These are phyloP conservation scores for Candida succiphila DNA, from an alignment of 805 yeast genomes.

Conservation along the genomic window DNA sequence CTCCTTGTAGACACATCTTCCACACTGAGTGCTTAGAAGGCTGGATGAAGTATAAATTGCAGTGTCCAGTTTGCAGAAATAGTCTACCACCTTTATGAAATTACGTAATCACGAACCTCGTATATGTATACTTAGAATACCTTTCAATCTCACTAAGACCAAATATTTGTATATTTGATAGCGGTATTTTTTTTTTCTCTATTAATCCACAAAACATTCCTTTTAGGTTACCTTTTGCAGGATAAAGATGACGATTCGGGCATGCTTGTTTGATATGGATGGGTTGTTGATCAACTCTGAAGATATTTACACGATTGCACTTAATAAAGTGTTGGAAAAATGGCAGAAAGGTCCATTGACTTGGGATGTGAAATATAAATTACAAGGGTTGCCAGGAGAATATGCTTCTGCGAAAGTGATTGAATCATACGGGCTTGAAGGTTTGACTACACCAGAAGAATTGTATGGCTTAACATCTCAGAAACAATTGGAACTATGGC, in stretches of 20 bases:
- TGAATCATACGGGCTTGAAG: constrained; percentile 57
- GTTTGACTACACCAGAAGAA: constrained; percentile 48
- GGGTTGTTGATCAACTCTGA: constrained; percentile 91
- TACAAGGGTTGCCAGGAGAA: constrained; percentile 89
- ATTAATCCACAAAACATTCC: too few species aligned
- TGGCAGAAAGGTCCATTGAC: constrained; percentile 74
- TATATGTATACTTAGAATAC: not conserved
- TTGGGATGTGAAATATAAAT: constrained; percentile 80
- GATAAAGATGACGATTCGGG: constrained; percentile 11
- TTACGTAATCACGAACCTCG: not conserved
- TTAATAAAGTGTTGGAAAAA: constrained; percentile 52
- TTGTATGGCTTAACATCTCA: constrained; percentile 39
- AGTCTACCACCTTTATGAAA: constrained; percentile 69
- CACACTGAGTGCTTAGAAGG: constrained; percentile 81
- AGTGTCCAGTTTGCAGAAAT: constrained; percentile 88
- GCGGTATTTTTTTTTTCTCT: too few species aligned
- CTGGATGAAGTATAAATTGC: constrained; percentile 90
- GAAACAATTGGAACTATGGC: constrained; percentile 54
- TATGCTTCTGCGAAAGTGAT: constrained; percentile 59
- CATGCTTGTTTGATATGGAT: constrained; percentile 67
- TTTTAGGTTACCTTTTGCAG: too few species aligned
- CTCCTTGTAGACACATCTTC: constrained; percentile 88
- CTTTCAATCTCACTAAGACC: not conserved
- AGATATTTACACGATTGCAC: constrained; percentile 76
- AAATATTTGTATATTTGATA: not conserved